Conservation (phyloP, 768 basidiomycete species). For the Megacollybia marginata region DNA sequence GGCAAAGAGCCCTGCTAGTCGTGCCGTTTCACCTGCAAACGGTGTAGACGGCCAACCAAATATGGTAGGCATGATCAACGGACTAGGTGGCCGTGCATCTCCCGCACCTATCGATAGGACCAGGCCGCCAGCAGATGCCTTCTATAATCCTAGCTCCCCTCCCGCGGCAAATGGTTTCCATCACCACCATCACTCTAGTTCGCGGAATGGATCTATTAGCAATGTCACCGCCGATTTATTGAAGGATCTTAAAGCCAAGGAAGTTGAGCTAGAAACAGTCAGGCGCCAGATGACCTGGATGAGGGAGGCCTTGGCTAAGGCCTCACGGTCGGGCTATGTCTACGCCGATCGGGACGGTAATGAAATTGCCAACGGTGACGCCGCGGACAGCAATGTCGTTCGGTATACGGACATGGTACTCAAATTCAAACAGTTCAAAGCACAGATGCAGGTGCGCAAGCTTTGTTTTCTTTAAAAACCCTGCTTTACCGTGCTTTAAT, state of each 20-base stretch:
- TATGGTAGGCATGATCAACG: slow-evolving; percentile 45
- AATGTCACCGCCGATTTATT: slow-evolving; percentile 71
- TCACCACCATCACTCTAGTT: slow-evolving; percentile 35
- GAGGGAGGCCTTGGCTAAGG: slow-evolving; percentile 70
- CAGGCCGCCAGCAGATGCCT: slow-evolving; percentile 55
- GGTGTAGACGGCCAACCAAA: slow-evolving; percentile 32
- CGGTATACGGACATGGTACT: slow-evolving; percentile 65
- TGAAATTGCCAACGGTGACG: slow-evolving; percentile 22
- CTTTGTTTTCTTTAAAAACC: not conserved
- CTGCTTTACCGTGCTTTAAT: slow-evolving; percentile 6
- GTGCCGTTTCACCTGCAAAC: slow-evolving; percentile 55
- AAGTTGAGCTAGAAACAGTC: slow-evolving; percentile 69
- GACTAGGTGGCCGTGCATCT: slow-evolving; percentile 48
- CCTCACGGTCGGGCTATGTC: slow-evolving; percentile 72
- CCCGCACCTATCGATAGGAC: slow-evolving; percentile 38
- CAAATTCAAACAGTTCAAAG: slow-evolving; percentile 82
- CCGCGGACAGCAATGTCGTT: slow-evolving; percentile 36
- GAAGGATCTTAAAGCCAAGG: slow-evolving; percentile 75
- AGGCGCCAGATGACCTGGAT: slow-evolving; percentile 82
- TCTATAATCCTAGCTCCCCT: slow-evolving; percentile 36
- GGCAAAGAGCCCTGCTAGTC: slow-evolving; percentile 55
- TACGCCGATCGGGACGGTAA: slow-evolving; percentile 49
- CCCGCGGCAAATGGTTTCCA: slow-evolving; percentile 41
- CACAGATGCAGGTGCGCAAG: slow-evolving; percentile 70
- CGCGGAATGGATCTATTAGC: slow-evolving; percentile 50